phyloP scores from a whole-genome alignment of 2,329 filamentous ascomycete genomes.

The Xylariaceae sp. region DNA sequence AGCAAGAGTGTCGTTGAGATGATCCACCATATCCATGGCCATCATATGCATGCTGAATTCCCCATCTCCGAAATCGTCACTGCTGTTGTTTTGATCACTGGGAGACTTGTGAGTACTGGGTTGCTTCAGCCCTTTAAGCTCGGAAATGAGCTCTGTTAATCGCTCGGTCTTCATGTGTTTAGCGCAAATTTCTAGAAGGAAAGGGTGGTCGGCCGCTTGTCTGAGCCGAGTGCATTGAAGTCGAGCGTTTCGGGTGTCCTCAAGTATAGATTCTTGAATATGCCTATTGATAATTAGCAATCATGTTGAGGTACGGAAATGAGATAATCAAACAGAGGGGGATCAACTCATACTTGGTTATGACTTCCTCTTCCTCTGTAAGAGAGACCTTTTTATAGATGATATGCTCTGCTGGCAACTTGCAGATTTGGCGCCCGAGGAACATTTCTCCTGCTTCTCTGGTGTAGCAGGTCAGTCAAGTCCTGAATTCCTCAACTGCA shows the following conservation, averaged over 20 bases:
- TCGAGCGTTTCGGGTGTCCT: neutral
- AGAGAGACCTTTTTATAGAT: conserved; percentile 1
- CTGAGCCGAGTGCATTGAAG: conserved; percentile 3
- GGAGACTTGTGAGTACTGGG: neutral
- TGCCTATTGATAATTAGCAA: conserved; percentile 4
- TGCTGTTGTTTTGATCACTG: neutral
- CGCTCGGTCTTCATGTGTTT: conserved; percentile 1
- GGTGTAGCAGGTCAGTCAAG: neutral
- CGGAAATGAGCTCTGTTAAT: neutral
- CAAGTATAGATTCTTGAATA: neutral
- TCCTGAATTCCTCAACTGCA: too few relatives aligned
- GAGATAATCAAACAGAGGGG: too few relatives aligned
- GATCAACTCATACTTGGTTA: too few relatives aligned
- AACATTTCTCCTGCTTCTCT: conserved; percentile 11
- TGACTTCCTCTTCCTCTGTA: conserved; percentile 10
- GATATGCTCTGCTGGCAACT: conserved; percentile 2
- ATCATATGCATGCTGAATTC: neutral
- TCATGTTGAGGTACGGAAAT: neutral
- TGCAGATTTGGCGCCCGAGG: conserved; percentile 10
- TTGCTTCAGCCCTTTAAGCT: neutral
- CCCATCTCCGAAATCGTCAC: too few relatives aligned
- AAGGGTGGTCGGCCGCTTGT: conserved; percentile 14
- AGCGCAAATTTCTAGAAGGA: conserved; percentile 5
- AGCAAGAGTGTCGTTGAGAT: neutral
- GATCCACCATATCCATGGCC: conserved; percentile 2